Conservation (phyloP, 2,329 filamentous ascomycete genomes). For the Diaporthe sp. region DNA sequence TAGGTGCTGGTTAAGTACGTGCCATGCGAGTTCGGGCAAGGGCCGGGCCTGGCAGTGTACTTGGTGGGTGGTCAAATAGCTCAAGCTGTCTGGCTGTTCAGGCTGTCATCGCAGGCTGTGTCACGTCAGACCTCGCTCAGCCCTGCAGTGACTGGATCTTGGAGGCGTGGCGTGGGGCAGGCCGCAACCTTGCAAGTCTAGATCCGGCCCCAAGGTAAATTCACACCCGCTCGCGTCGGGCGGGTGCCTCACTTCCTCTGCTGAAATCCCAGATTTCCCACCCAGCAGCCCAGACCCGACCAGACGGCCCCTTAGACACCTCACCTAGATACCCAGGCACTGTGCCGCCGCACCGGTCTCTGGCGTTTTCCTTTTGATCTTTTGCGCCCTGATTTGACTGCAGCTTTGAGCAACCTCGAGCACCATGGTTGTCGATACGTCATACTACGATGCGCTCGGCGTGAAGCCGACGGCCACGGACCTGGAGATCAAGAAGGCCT, state of each 20-base stretch:
- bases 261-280: slow-evolving; percentile 31
- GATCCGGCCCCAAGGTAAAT: slow-evolving; percentile 23
- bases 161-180: slow-evolving; percentile 26
- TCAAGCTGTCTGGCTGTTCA: neutral
- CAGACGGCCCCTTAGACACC: slow-evolving; percentile 1
- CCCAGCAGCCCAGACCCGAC: neutral
- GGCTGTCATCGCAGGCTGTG: slow-evolving; percentile 10
- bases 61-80: neutral
- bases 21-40: neutral
- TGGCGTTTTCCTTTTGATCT: neutral
- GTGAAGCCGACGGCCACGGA: slow-evolving; percentile 88
- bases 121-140: slow-evolving; percentile 27
- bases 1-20: neutral
- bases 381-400: neutral
- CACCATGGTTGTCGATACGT: slow-evolving; percentile 87
- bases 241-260: slow-evolving; percentile 3
- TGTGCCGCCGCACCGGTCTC: neutral
- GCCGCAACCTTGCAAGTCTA: slow-evolving; percentile 9
- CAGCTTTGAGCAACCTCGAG: slow-evolving; percentile 30
- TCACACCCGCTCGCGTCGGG: slow-evolving; percentile 12
- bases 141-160: slow-evolving; percentile 26
- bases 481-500: slow-evolving; percentile 97
- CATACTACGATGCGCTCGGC: slow-evolving; percentile 89
- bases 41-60: neutral
- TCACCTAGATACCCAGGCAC: slow-evolving; percentile 26